A percentile compares a stretch with the other conserved stretches of the same genome.
These are phyloP conservation scores for Saccharomycopsis hybrid DNA, from an alignment of 1,139 yeast genomes.

Conservation along the genomic window DNA sequence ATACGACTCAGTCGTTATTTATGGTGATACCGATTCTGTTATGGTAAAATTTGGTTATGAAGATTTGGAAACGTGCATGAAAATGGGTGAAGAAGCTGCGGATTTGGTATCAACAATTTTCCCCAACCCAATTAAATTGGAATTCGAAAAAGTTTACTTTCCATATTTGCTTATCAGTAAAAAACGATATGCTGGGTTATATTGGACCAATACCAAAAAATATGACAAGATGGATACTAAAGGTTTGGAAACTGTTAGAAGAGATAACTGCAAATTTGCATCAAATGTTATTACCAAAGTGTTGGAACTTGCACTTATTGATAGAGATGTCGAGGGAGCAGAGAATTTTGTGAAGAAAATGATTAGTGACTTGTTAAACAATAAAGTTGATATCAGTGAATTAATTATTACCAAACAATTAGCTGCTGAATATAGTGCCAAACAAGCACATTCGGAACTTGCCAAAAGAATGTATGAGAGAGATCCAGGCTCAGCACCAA, in stretches of 20 bases:
- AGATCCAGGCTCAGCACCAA: slow-evolving; percentile 96
- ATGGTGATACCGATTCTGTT: slow-evolving; percentile 99
- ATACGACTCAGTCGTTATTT: slow-evolving; percentile 83
- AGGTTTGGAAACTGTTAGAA: slow-evolving; percentile 96
- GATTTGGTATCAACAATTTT: slow-evolving; percentile 73
- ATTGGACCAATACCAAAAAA: slow-evolving; percentile 87
- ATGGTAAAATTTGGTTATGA: slow-evolving; percentile 94
- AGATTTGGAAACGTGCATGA: slow-evolving; percentile 84
- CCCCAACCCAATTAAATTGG: slow-evolving; percentile 82
- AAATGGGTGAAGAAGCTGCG: slow-evolving; percentile 91
- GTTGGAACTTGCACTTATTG: slow-evolving; percentile 76
- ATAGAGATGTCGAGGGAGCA: slow-evolving; percentile 85
- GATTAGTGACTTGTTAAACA: slow-evolving; percentile 85
- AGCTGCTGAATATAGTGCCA: slow-evolving; percentile 88
- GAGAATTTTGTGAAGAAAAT: slow-evolving; percentile 78
- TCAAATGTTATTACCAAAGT: slow-evolving; percentile 93
- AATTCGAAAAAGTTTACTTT: slow-evolving; percentile 93
- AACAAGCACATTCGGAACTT: slow-evolving; percentile 94
- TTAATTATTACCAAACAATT: slow-evolving; percentile 91
- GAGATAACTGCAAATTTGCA: slow-evolving; percentile 94
- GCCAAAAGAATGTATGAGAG: slow-evolving; percentile 96
- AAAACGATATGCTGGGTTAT: slow-evolving; percentile 94
- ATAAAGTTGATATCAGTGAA: slow-evolving; percentile 87
- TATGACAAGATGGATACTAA: slow-evolving; percentile 97
- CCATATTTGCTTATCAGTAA: slow-evolving; percentile 92